phyloP scores from a whole-genome alignment of 176 grass and related monocot genomes.

The Luzula sylvatica region DNA sequence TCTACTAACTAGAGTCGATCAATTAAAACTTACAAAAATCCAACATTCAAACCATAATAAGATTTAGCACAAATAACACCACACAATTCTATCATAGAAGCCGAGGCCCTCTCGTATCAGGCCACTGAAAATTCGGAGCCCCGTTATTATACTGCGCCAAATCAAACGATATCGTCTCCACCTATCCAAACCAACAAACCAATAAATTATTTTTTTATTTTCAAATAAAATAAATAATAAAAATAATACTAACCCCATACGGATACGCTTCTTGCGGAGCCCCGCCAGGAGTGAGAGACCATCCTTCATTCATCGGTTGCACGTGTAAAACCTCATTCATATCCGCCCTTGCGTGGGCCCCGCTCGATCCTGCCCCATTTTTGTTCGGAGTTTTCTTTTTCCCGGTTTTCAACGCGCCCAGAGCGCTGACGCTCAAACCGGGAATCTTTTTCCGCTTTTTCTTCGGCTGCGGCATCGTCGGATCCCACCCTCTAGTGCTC shows the following conservation, averaged over 20 bases:
- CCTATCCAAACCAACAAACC: conserved; percentile 25
- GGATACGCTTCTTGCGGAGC: conserved; percentile 46
- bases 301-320: conserved; percentile 53
- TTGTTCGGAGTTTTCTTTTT: conserved; percentile 59
- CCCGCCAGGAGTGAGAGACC: conserved; percentile 40
- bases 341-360: conserved; percentile 7
- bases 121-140: conserved; percentile 52
- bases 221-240: conserved; percentile 9
- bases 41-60: background rate
- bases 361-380: conserved; percentile 53
- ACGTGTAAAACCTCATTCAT: conserved; percentile 33
- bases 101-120: conserved; percentile 64
- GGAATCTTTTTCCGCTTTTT: conserved; percentile 53
- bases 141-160: conserved; percentile 64
- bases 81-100: conserved; percentile 34
- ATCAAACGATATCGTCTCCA: conserved; percentile 80
- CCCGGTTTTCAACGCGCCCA: conserved; percentile 67
- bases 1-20: too few relatives aligned
- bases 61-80: too few relatives aligned
- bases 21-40: too few relatives aligned
- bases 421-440: conserved; percentile 36
- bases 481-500: conserved; percentile 67
- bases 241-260: conserved; percentile 40
- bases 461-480: conserved; percentile 43
- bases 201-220: conserved; percentile 2